These are phyloP conservation scores for Eucalyptus viminalis DNA, from an alignment of 345 rosid species.

Conservation along the genomic window DNA sequence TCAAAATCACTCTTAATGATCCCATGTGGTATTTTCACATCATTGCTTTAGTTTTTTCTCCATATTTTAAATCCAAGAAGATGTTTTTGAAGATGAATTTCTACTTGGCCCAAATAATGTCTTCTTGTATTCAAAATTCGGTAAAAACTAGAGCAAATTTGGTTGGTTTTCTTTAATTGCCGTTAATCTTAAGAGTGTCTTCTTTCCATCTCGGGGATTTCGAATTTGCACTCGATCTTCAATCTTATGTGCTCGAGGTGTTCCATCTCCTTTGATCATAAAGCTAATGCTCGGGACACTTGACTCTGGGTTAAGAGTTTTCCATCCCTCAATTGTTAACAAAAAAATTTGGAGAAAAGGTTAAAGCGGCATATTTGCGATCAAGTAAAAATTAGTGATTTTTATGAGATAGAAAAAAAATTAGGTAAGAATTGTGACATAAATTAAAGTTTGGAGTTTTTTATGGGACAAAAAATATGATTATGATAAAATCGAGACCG, in stretches of 20 bases:
- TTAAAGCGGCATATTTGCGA: background rate
- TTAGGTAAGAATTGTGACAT: no score
- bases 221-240: background rate
- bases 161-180: no score
- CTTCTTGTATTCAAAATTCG: no score
- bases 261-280: no score
- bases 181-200: background rate
- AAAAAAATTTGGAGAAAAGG: no score
- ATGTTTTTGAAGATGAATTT: no score
- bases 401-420: accelerated
- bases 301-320: no score
- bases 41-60: no score
- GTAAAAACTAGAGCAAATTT: background rate
- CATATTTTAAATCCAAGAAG: background rate
- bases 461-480: background rate
- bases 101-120: background rate
- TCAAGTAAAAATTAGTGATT: accelerated
- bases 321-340: accelerated
- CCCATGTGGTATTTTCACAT: accelerated
- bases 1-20: background rate
- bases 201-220: background rate
- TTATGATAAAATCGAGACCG: background rate
- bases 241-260: background rate
- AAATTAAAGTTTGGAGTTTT: background rate
- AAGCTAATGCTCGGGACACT: accelerated